A percentile compares a stretch with the other conserved stretches of the same genome.
These are phyloP conservation scores for Suhomyces maxii DNA, from an alignment of 1,139 yeast species.

Conservation along the genomic window DNA sequence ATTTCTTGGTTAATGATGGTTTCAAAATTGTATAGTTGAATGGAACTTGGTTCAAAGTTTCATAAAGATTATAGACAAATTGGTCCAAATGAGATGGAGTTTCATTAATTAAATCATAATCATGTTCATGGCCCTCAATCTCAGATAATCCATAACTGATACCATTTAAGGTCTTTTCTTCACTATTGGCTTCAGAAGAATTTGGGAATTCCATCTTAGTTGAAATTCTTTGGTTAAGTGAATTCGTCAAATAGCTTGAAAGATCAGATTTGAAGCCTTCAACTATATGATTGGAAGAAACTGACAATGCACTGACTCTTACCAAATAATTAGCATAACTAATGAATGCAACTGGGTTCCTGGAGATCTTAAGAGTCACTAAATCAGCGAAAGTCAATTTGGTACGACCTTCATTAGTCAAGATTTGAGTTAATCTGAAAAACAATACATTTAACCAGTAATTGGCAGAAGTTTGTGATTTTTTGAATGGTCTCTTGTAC, in stretches of 20 bases:
- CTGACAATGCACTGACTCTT: conserved; percentile 17
- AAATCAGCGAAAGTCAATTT: conserved; percentile 19
- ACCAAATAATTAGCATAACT: conserved; percentile 33
- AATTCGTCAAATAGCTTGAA: conserved; percentile 25
- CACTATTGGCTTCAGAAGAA: conserved; percentile 24
- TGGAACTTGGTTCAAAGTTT: conserved; percentile 28
- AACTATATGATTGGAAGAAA: conserved; percentile 21
- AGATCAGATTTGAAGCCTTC: conserved; percentile 34
- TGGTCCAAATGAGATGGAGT: conserved; percentile 25
- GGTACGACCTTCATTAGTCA: conserved; percentile 24
- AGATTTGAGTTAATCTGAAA: conserved; percentile 24
- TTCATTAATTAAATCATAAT: conserved; percentile 4
- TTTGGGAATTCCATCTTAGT: conserved; percentile 33
- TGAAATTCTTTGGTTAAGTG: conserved; percentile 23
- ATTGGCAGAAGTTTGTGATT: conserved; percentile 39
- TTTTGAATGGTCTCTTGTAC: conserved; percentile 29
- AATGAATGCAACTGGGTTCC: conserved; percentile 28
- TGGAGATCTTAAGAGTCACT: conserved; percentile 24
- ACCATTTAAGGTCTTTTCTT: conserved; percentile 2
- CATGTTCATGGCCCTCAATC: conserved; percentile 5
- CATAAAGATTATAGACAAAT: conserved; percentile 37
- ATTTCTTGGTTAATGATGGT: conserved; percentile 32
- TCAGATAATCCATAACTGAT: conserved; percentile 4
- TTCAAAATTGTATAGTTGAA: conserved; percentile 23
- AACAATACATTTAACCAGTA: conserved; percentile 41